Evolutionary conservation across 768 basidiomycete species (phyloP).

Genomic region (Lanmaoa pseudosensibilis): DNA sequence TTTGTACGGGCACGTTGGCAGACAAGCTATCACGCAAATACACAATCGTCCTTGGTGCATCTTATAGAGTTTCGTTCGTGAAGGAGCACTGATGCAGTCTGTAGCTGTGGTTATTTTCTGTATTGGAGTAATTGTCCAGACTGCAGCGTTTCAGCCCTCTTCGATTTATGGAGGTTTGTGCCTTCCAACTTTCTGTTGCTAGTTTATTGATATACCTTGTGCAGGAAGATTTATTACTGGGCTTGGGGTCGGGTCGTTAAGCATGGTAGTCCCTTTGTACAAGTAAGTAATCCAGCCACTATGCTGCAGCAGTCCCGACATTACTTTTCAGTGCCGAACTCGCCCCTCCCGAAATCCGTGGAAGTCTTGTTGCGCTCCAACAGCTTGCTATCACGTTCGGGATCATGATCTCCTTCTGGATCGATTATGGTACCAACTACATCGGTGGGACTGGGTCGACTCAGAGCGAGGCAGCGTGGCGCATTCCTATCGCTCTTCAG

Average conservation of each 20-base stretch:
- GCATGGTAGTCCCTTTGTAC: slow-evolving; percentile 83
- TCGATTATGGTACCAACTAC: slow-evolving; percentile 59
- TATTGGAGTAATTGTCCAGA: slow-evolving; percentile 74
- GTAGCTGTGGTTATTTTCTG: slow-evolving; percentile 60
- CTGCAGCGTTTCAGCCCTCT: slow-evolving; percentile 51
- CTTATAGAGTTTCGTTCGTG: background rate
- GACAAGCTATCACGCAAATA: slow-evolving; percentile 76
- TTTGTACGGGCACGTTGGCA: slow-evolving; percentile 68
- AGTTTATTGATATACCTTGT: background rate
- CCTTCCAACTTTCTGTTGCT: background rate
- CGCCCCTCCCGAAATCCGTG: slow-evolving; percentile 79
- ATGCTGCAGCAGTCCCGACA: background rate
- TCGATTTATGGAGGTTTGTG: slow-evolving; percentile 64
- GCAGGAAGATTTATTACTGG: slow-evolving; percentile 72
- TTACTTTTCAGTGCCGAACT: slow-evolving; percentile 43
- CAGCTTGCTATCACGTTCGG: slow-evolving; percentile 82
- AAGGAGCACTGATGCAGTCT: slow-evolving; percentile 18
- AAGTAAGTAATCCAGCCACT: slow-evolving; percentile 38
- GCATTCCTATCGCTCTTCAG: slow-evolving; percentile 72
- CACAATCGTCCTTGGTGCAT: slow-evolving; percentile 58
- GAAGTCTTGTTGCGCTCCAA: slow-evolving; percentile 77
- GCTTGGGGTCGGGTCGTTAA: slow-evolving; percentile 77
- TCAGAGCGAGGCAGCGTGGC: slow-evolving; percentile 73
- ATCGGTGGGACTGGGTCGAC: slow-evolving; percentile 59
- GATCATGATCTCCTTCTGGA: slow-evolving; percentile 63